These are phyloP conservation scores for Sanguinoderma infundibulare DNA, from an alignment of 1,284 basidiomycete genomes.

Conservation along the genomic window DNA sequence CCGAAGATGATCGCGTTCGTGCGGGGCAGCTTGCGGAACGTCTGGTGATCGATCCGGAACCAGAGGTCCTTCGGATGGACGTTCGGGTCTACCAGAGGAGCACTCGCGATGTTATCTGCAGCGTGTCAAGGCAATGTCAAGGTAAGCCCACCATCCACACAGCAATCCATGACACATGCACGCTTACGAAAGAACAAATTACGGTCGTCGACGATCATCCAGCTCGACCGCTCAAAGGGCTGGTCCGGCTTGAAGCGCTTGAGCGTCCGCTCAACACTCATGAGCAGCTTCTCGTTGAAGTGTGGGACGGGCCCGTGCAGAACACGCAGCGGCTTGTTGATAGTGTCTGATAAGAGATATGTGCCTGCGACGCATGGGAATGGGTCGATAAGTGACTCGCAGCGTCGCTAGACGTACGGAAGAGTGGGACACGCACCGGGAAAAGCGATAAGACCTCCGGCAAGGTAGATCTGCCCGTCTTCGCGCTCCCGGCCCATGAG, in stretches of 20 bases:
- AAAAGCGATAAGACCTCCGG: slow-evolving; percentile 44
- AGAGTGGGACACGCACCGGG: slow-evolving; percentile 32
- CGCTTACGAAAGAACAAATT: slow-evolving; percentile 38
- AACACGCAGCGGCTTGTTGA: slow-evolving; percentile 39
- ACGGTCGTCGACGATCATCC: slow-evolving; percentile 46
- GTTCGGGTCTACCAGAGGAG: slow-evolving; percentile 27
- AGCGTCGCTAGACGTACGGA: neutral
- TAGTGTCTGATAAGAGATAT: slow-evolving; percentile 43
- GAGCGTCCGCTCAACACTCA: slow-evolving; percentile 45
- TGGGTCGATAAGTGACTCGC: too few species aligned
- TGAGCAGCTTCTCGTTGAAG: slow-evolving; percentile 46
- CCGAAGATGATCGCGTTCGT: slow-evolving; percentile 44
- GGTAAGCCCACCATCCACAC: neutral
- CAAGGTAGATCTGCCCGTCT: slow-evolving; percentile 43
- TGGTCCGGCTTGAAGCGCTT: slow-evolving; percentile 42
- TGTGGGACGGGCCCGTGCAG: slow-evolving; percentile 42
- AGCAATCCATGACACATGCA: neutral
- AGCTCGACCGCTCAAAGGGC: slow-evolving; percentile 46
- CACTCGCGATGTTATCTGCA: slow-evolving; percentile 36
- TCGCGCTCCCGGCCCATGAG: slow-evolving; percentile 43
- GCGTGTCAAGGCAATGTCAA: neutral
- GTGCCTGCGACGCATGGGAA: slow-evolving; percentile 31
- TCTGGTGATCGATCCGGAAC: slow-evolving; percentile 43
- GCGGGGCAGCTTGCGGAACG: slow-evolving; percentile 47
- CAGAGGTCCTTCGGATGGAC: slow-evolving; percentile 38